phyloP scores from a whole-genome alignment of 2,329 filamentous ascomycete species.

The Microdochium paspali region DNA sequence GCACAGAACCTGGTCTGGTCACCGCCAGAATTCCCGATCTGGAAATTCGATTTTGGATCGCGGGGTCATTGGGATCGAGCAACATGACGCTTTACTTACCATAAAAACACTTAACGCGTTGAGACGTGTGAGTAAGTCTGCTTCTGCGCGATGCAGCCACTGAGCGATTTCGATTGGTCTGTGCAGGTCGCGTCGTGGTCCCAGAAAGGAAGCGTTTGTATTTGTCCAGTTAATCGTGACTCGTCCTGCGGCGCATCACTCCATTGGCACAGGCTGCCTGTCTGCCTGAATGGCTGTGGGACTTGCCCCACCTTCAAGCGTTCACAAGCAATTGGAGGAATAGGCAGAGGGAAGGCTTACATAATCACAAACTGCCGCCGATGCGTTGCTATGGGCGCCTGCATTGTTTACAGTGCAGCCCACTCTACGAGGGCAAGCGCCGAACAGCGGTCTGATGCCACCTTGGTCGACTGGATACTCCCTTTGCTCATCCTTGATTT shows the following conservation, averaged over 20 bases:
- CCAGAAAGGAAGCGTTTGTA: background rate
- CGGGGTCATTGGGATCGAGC: too few species aligned
- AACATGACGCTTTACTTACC: too few species aligned
- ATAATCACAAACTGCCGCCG: background rate
- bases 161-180: background rate
- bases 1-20: too few species aligned
- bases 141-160: background rate
- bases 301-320: background rate
- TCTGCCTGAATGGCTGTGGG: background rate
- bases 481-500: too few species aligned
- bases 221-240: background rate
- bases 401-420: background rate
- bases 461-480: too few species aligned
- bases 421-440: too few species aligned
- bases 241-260: background rate
- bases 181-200: background rate
- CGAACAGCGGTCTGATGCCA: too few species aligned
- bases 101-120: too few species aligned
- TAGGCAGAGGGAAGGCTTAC: background rate
- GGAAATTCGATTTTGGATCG: too few species aligned
- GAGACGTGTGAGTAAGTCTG: too few species aligned
- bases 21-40: too few species aligned
- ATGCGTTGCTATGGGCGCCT: background rate
- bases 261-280: background rate
- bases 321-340: background rate